Base-by-base conservation (phyloP, 2,329 filamentous ascomycete genomes). In the Byssoonygena ceratinophila region DNA sequence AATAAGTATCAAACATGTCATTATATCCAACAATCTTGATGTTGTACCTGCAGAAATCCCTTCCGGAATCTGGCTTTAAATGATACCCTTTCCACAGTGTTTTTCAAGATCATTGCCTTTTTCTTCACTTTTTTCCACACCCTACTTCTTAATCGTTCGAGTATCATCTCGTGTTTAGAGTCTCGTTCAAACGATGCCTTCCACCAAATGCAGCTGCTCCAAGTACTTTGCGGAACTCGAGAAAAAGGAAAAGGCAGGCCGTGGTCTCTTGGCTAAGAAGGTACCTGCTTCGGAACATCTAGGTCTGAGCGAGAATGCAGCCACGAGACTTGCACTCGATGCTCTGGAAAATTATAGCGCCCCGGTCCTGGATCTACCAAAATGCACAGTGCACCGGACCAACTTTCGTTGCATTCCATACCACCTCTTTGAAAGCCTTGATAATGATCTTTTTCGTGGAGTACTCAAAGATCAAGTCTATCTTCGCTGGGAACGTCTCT, bases 291-390 rank as follows among this genome's bases (percentile, higher is more conserved):
- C 46, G 11, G 16, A 46, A 5, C 25, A 12, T 36, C 7, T 56
- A 11, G 57, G 51, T 1, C 48, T 58, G 22, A 58, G 51, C 29
- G 57, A 58, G 27, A 43, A 49, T 18, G 31, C 55, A 8, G 57
- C 57, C 4, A 58, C 57, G 3, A 58, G 57, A 40, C 45, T 58
- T 3, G 55, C 55, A n/a, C 29, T 55, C 25, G 55, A 57, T 46
- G 47, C 53, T 11, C 47, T 57, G 16, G 56, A 56, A 14, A 32
- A 44, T 12, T 51, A 49, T 29, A 47, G 27, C n/a, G 8, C 27
- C 29, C 39, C 43, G 14, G 23, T 22, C 8, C 29, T 54, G 25
- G 25, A 51, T 16, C 8, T 44, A 8, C 49, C 52, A 4, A 43
- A 31, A 40, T 58, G 54, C 16, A 29, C 6, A 9, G 12, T 18